Percentiles rank a stretch among this genome's conserved stretches.
Evolutionary conservation across 2,329 filamentous ascomycete species (phyloP).

Genomic region (Fusarium sarcochroum): DNA sequence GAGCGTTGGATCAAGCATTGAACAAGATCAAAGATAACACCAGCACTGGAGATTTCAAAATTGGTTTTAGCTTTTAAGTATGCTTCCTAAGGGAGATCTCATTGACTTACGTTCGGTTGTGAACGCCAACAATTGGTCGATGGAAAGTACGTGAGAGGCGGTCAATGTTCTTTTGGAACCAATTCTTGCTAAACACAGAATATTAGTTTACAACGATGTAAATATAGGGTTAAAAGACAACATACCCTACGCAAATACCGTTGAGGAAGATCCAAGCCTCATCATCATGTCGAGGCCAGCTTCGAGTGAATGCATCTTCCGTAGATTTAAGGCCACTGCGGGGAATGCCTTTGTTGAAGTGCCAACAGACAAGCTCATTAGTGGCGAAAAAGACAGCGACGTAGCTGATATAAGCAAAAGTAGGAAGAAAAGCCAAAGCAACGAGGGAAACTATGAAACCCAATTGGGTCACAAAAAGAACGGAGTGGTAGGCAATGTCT

Average conservation of each 20-base stretch:
- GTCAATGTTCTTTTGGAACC: slow-evolving; percentile 37
- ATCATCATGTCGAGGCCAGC: slow-evolving; percentile 27
- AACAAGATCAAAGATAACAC: slow-evolving; percentile 31
- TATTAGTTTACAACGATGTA: fast-evolving
- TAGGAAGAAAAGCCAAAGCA: not conserved
- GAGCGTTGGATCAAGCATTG: slow-evolving; percentile 34
- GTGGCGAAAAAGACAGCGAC: not conserved
- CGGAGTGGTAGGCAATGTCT: slow-evolving; percentile 11
- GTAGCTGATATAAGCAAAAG: slow-evolving; percentile 11
- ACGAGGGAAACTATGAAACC: slow-evolving; percentile 18
- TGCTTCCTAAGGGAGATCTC: too few relatives aligned
- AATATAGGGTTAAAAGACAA: fast-evolving
- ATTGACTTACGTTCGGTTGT: slow-evolving; percentile 28
- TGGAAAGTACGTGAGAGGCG: slow-evolving; percentile 31
- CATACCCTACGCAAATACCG: slow-evolving; percentile 34
- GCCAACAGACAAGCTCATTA: slow-evolving; percentile 21
- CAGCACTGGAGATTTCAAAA: slow-evolving; percentile 4
- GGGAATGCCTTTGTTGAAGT: slow-evolving; percentile 29
- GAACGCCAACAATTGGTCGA: slow-evolving; percentile 27
- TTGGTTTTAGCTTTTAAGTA: fast-evolving
- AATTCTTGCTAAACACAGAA: slow-evolving; percentile 8
- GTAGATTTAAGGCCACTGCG: slow-evolving; percentile 21
- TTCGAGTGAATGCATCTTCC: slow-evolving; percentile 5
- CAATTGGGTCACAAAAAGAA: slow-evolving; percentile 15
- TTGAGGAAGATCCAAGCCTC: slow-evolving; percentile 39